Base-by-base conservation (phyloP, 768 basidiomycete species). In the Suillus weaverae region DNA sequence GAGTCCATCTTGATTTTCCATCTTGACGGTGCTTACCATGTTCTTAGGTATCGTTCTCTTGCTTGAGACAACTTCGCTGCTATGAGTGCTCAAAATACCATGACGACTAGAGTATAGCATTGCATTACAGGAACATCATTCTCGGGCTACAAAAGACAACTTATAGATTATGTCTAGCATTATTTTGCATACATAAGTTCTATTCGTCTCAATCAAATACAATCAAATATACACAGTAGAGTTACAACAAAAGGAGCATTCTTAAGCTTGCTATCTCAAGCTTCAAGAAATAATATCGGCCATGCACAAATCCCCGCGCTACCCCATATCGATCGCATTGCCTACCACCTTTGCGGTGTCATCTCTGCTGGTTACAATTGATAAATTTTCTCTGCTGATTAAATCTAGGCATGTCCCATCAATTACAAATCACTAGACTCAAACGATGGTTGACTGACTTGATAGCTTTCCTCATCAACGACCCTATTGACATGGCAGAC, bases 61-160 rank as follows among this genome's bases (percentile, higher is more conserved):
- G 9, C 79, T 92, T 56, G 91, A 93, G 72, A 82, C 82, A 4
- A 84, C 78, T 44, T 81, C 84, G 1, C 71, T 88, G 63, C 73
- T 88, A 54, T 88, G 73, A 69, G 67, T 20, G 7, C 13, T 20
- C 30, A 7, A 32, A 35, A 54, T 35, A 39, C 50, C 36, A 41
- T 5, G 7, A 64, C 51, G 64, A 62, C 51, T 4, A 16, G 36
- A 57, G 5, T 30, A 39, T 18, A 57, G 9, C 26, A 54, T 53
- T 5, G 0, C 51, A 54, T 38, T 30, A 43, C 39, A 57, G 16
- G 48, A 32, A 22, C n/a, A 35, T 43, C 13, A 39, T 18, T 32
- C 36, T 57, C 13, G 26, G 7, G 50, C 33, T 33, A 20, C 18
- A 33, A 5, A 33, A n/a, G 32, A 30, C 20, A 20, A 33, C 10